phyloP scores from a whole-genome alignment of 2,329 filamentous ascomycete species.

The Talaromyces verruculosus region DNA sequence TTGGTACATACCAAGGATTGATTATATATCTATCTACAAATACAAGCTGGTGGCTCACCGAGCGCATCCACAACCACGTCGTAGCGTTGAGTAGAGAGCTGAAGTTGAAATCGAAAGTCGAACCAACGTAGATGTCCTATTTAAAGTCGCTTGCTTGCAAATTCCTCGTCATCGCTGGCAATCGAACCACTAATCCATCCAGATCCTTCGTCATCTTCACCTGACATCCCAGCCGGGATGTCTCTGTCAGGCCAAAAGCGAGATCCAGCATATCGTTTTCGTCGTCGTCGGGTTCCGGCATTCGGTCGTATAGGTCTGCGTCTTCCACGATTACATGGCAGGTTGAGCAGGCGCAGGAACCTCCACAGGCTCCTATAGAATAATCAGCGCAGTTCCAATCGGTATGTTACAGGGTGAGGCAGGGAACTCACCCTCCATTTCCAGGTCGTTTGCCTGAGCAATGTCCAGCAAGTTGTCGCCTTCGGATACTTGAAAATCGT shows the following conservation, averaged over 20 bases:
- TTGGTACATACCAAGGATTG: conserved; percentile 10
- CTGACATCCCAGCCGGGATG: conserved; percentile 80
- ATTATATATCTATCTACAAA: conserved; percentile 20
- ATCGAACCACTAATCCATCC: conserved; percentile 77
- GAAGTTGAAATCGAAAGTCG: neutral
- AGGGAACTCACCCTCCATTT: conserved; percentile 76
- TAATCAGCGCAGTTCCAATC: neutral
- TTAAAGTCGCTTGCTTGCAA: conserved; percentile 89
- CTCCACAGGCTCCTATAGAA: conserved; percentile 75
- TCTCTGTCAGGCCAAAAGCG: conserved; percentile 87
- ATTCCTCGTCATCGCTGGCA: conserved; percentile 94
- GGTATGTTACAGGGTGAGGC: neutral
- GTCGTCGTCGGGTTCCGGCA: conserved; percentile 74
- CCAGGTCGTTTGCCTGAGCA: conserved; percentile 88
- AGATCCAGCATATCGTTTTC: conserved; percentile 90
- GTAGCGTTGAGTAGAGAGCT: conserved; percentile 20
- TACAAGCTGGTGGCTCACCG: conserved; percentile 11
- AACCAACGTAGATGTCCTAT: neutral
- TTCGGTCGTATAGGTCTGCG: conserved; percentile 72
- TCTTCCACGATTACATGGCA: conserved; percentile 85
- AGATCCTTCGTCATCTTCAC: conserved; percentile 88
- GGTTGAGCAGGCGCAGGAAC: conserved; percentile 88
- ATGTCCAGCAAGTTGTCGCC: conserved; percentile 95
- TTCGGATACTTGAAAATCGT: conserved; percentile 75
- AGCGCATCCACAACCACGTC: conserved; percentile 5